Base-by-base conservation (phyloP, 208 protist species). In the Acanthamoeba royreba region DNA sequence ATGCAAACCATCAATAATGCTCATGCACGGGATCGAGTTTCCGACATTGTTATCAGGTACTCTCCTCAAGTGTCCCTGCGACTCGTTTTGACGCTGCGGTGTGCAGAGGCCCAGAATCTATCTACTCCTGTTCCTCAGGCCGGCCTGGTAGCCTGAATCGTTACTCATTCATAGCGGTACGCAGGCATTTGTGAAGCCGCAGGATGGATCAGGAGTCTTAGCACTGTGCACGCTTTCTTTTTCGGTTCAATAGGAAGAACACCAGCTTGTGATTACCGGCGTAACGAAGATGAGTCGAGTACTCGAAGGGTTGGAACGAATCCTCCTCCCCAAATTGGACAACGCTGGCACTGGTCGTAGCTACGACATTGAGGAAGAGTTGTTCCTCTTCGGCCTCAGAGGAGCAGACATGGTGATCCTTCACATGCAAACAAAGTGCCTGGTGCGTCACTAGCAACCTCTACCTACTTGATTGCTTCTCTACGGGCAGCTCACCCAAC, bases 341-440 rank as follows among this genome's bases (percentile, higher is more conserved):
- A 83, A 45, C 43, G 9, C 9, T 8, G n/a, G 22, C n/a, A 5
- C 5, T n/a, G 81, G 46, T 43, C 35, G 7, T 8, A 17, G 46
- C 52, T 28, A 40, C 46, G 38, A 17, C 40, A 45, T 9, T 40
- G 81, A 61, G 5, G 81, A 88, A 2, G 45, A 88, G 1, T 15
- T 88, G 33, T 88, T 88, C 81, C 45, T 88, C 35, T 88, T 55
- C 40, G 81, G 81, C 49, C 22, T 55, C 5, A 17, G 52, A 31
- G 81, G 81, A 22, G 52, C 81, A 4, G 81, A 88, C 52, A 88
- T 88, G 81, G 81, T 88, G 46, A 88, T n/a, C 1, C 45, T 66
- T 31, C 81, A 88, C 46, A 11, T 88, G 1, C n/a, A 55, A n/a
- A 88, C 81, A 9, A 1, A 47, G 1, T 5, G 46, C 2, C 35